phyloP scores from a whole-genome alignment of 805 yeast species.

The Danielozyma ontarioensis region DNA sequence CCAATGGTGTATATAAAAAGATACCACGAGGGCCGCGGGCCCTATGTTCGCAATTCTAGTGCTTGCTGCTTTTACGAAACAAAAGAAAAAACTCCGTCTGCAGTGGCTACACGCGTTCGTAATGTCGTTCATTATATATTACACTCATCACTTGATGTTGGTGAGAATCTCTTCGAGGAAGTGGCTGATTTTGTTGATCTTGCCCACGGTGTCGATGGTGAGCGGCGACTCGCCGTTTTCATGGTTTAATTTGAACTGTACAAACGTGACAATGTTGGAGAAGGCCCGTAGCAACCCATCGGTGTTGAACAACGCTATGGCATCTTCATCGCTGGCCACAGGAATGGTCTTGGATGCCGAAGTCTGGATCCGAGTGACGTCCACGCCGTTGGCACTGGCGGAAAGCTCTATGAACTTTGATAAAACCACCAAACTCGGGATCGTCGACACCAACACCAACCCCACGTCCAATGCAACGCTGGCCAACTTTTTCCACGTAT shows the following conservation, averaged over 20 bases:
- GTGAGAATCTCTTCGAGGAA: constrained; percentile 12
- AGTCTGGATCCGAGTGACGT: neutral
- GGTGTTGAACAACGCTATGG: constrained; percentile 1
- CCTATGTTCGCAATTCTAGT: too few relatives aligned
- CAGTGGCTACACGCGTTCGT: too few relatives aligned
- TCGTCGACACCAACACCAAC: constrained; percentile 10
- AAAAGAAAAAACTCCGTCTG: too few relatives aligned
- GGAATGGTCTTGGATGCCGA: neutral
- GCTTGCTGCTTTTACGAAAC: too few relatives aligned
- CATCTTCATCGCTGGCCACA: neutral
- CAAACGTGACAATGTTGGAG: constrained; percentile 7
- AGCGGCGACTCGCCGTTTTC: constrained; percentile 3
- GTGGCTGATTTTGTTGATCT: constrained; percentile 13
- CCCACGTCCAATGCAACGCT: constrained; percentile 11
- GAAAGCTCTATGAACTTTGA: constrained; percentile 8
- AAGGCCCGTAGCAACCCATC: constrained; percentile 5
- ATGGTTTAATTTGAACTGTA: constrained; percentile 7
- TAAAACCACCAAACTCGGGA: constrained; percentile 15
- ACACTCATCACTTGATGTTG: too few relatives aligned
- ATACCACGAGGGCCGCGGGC: too few relatives aligned
- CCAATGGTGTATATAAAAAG: too few relatives aligned
- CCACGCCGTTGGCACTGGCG: constrained; percentile 3
- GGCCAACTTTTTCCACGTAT: constrained; percentile 15
- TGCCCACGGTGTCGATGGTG: constrained; percentile 10
- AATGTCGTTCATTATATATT: too few relatives aligned